Base-by-base conservation (phyloP, 2,329 filamentous ascomycete genomes). In the Fusarium continuum region DNA sequence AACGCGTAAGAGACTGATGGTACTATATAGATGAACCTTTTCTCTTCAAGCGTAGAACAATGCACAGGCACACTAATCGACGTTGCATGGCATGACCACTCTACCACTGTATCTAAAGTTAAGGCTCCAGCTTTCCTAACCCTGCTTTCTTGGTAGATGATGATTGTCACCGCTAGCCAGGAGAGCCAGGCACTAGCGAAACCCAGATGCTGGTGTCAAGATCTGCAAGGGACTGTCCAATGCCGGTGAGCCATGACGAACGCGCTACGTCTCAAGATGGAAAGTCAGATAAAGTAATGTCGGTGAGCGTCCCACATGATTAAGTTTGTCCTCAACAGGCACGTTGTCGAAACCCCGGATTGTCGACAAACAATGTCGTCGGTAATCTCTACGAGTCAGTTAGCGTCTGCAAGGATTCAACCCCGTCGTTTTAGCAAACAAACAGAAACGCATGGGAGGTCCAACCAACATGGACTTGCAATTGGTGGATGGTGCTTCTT, bases 371-470 rank as follows among this genome's bases (percentile, higher is more conserved):
- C n/a, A 10, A 29, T 26, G 38, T 23, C 22, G 3, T 52, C 41
- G 49, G 49, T 52, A 36, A 52, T 48, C 41, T 50, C 34, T 48
- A 17, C n/a, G 0, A 36, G 39, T 48, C 45, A 14, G 45, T 40
- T 39, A 48, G n/a, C n/a, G n/a, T n/a, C n/a, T n/a, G n/a, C n/a
- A n/a, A n/a, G n/a, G n/a, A n/a, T n/a, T n/a, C n/a, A n/a, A n/a
- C n/a, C n/a, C n/a, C n/a, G n/a, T 13, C 7, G 16, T 39, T 39
- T 31, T 0, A 44, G 16, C 9, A 31, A 44, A 31, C 29, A 45
- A 32, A 29, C n/a, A 22, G 22, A 6, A 22, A 17, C 17, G 7
- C n/a, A 16, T 8, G 9, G 31, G 14, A 16, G 20, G 35, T n/a
- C 13, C 20, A 8, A n/a, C 7, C 22, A 3, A 20, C 6, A 7